phyloP scores from a whole-genome alignment of 805 yeast genomes.

The Grigorovia transvaalensis region DNA sequence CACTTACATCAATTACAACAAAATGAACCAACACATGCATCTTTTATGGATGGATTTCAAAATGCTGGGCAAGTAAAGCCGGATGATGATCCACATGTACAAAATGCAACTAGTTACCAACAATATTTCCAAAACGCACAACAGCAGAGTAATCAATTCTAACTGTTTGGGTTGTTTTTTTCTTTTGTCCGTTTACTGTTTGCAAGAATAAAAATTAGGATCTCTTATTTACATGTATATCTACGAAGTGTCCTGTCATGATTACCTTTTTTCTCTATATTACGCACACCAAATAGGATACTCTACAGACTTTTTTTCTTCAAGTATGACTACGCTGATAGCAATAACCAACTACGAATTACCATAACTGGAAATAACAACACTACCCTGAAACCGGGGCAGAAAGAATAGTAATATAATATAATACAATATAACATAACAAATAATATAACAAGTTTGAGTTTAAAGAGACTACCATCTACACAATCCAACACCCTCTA shows the following conservation, averaged over 20 bases:
- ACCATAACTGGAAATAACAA: background rate
- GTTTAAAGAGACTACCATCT: background rate
- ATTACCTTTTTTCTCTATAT: too few relatives aligned
- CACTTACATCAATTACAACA: conserved; percentile 1
- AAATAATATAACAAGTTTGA: background rate
- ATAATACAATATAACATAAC: too few relatives aligned
- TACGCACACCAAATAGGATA: too few relatives aligned
- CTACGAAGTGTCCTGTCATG: too few relatives aligned
- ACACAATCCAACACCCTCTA: background rate
- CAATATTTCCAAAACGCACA: conserved; percentile 53
- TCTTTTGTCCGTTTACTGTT: background rate
- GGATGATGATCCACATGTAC: background rate
- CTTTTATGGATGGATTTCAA: conserved; percentile 18
- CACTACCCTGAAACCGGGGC: background rate
- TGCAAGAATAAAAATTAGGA: too few relatives aligned
- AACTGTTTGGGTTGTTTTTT: background rate
- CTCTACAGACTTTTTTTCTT: too few relatives aligned
- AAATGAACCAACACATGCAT: conserved; percentile 27
- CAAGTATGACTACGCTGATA: too few relatives aligned
- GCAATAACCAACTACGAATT: too few relatives aligned
- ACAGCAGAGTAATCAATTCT: conserved; percentile 39
- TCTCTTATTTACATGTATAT: too few relatives aligned
- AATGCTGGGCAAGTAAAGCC: background rate
- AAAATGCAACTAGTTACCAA: conserved; percentile 31
- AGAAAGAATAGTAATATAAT: too few relatives aligned